Conservation (phyloP, 2,329 filamentous ascomycete species). For the Epichloe sp. region DNA sequence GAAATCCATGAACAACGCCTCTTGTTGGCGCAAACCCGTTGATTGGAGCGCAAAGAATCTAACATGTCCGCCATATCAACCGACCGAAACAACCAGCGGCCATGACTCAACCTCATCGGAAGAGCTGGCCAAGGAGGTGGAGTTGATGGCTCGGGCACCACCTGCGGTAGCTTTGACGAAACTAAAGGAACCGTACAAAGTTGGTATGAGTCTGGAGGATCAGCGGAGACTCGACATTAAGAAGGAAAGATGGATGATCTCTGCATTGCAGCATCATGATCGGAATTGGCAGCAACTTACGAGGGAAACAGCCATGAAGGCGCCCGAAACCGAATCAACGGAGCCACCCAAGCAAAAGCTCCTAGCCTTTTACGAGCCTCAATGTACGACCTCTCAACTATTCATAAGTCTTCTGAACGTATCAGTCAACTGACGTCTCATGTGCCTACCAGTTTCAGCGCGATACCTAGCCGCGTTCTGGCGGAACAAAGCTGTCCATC, state of each 20-base stretch:
- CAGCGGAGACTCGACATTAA: constrained; percentile 13
- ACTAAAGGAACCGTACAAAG: constrained; percentile 6
- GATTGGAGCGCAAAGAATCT: neutral
- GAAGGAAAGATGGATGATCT: constrained; percentile 40
- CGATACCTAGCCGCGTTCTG: neutral
- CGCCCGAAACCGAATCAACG: neutral
- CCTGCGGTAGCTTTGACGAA: constrained; percentile 8
- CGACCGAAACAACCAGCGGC: neutral
- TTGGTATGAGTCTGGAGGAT: neutral
- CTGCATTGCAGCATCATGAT: constrained; percentile 36
- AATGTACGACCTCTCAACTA: constrained; percentile 22
- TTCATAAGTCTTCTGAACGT: neutral
- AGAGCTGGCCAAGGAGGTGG: constrained; percentile 3
- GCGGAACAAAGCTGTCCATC: constrained; percentile 1
- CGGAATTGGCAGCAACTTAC: constrained; percentile 10
- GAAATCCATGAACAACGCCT: constrained; percentile 1
- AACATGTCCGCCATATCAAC: neutral
- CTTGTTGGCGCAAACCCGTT: constrained; percentile 1
- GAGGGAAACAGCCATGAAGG: neutral
- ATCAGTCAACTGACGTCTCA: neutral
- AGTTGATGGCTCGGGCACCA: constrained; percentile 6
- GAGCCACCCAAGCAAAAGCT: constrained; percentile 17
- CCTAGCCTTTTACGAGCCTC: constrained; percentile 37
- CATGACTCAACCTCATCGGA: neutral
- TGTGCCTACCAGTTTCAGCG: neutral